Evolutionary conservation across 2,329 filamentous ascomycete genomes (phyloP).

Genomic region (Claviceps pusilla): DNA sequence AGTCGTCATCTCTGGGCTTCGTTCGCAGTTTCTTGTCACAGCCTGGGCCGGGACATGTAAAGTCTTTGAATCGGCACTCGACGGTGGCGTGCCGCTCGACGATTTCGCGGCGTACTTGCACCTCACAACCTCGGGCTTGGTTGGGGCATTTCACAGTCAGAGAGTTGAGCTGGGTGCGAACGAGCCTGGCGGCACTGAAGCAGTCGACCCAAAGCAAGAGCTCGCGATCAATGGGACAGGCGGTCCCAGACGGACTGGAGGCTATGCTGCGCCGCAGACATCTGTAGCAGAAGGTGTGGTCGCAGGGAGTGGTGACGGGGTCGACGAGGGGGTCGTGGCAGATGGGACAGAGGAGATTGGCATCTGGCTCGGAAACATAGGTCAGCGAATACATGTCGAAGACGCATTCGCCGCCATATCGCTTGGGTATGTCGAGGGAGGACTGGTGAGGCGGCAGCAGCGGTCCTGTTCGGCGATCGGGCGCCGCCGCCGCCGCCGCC

Average conservation of each 20-base stretch:
- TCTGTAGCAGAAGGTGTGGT: slow-evolving; percentile 49
- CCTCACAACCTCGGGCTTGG: slow-evolving; percentile 31
- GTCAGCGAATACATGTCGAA: slow-evolving; percentile 32
- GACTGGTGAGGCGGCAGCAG: slow-evolving; percentile 21
- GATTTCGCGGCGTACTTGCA: slow-evolving; percentile 35
- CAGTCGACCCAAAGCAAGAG: slow-evolving; percentile 24
- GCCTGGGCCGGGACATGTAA: slow-evolving; percentile 37
- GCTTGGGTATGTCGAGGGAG: slow-evolving; percentile 23
- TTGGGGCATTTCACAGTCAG: slow-evolving; percentile 46
- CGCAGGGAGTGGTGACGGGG: slow-evolving; percentile 46
- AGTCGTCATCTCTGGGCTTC: slow-evolving; percentile 35
- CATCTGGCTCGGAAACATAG: slow-evolving; percentile 29
- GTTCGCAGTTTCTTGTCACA: slow-evolving; percentile 38
- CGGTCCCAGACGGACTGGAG: slow-evolving; percentile 23
- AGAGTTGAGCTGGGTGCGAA: slow-evolving; percentile 46
- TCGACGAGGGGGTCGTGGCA: slow-evolving; percentile 47
- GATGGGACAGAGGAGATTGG: slow-evolving; percentile 36
- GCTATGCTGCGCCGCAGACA: slow-evolving; percentile 34
- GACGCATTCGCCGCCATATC: slow-evolving; percentile 22
- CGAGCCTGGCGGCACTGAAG: slow-evolving; percentile 29
- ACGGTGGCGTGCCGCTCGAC: slow-evolving; percentile 40
- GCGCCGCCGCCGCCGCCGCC: slow-evolving; percentile 5
- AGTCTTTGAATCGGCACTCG: slow-evolving; percentile 40
- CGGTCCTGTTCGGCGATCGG: slow-evolving; percentile 20
- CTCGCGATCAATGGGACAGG: slow-evolving; percentile 46